phyloP scores from a whole-genome alignment of 805 yeast genomes.

The Starmerella riodocensis region DNA sequence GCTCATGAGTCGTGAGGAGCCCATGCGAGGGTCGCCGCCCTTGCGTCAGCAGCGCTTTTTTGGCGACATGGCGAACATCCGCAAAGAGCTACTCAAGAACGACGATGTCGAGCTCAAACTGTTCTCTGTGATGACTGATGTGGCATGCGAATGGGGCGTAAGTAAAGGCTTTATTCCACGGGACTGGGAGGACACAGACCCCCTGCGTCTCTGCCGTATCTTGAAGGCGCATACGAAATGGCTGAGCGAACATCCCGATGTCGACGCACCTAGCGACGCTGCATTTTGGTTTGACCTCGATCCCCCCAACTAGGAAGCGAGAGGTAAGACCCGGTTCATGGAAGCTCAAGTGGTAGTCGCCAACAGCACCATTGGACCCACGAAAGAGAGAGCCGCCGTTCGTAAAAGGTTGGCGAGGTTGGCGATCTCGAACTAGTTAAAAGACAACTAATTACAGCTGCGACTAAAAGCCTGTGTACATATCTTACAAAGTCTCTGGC shows the following conservation, averaged over 20 bases:
- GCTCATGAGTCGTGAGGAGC: constrained; percentile 11
- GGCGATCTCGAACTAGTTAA: no score
- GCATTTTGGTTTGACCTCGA: constrained; percentile 9
- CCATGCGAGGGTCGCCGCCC: constrained; percentile 15
- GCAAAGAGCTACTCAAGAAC: constrained; percentile 4
- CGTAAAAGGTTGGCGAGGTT: no score
- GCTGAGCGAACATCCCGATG: constrained; percentile 16
- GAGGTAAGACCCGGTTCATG: no score
- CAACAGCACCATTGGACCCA: no score
- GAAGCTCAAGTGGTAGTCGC: no score
- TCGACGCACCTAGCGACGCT: background rate
- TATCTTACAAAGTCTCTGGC: no score
- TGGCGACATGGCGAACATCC: constrained; percentile 13
- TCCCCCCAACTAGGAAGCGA: no score
- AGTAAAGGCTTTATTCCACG: constrained; percentile 11
- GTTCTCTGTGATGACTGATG: constrained; percentile 12
- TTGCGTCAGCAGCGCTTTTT: constrained; percentile 14
- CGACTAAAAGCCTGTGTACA: no score
- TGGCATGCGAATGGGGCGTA: constrained; percentile 20
- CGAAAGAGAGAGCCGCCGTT: no score
- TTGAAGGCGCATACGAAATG: constrained; percentile 16
- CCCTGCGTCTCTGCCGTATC: constrained; percentile 13
- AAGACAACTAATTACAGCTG: no score
- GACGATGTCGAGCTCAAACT: constrained; percentile 17
- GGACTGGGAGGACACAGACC: constrained; percentile 15